Evolutionary conservation across 306 rosid species (phyloP), one percentile per base, ranked within the genome.

Genomic region (Acmispon strigosus): DNA sequence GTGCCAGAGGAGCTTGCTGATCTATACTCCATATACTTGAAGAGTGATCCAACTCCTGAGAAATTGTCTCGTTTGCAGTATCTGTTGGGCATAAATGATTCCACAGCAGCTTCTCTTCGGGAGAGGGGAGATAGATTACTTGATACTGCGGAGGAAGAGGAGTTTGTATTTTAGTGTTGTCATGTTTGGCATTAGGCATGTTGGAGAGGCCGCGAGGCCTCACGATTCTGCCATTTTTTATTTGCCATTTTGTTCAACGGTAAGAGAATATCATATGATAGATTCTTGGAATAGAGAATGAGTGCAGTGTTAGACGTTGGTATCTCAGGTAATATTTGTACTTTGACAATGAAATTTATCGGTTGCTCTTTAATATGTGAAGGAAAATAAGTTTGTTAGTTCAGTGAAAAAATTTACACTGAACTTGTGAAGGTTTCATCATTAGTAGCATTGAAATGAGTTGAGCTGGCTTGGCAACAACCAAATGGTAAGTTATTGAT

Each of bases 1-100:
- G 78, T 82, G 60, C 76, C 89, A 2, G 97, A 89, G 82, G 99
- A 94, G 82, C 90, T 91, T 14, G 80, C 92, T 4, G 99, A 94
- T 87, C 76, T 94, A 51, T 94, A 74, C 81, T 53, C 79, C 4
- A 78, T 91, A 86, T 94, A 86, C 78, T 3, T 77, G 73, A 89
- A 86, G 70, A 83, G 92, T 67, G 96, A 87, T 9, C 86, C 95
- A 1, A 58, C 81, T 11, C 92, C 92, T 8, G 97, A 91, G 67
- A 94, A 89, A 69, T 79, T 85, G 76, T 74, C 82, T 68, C 97
- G 97, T 13, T 73, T 94, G 86, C 97, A 91, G 81, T 89, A 80
- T 80, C 89, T 94, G 66, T 69, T 94, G 78, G 99, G 92, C 77
- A 91, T 94, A 77, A 83, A 58, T 58, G 99, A 94, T 61, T 78